Conservation (phyloP, 176 grass and related monocot genomes). For the Calamus simplicifolius region DNA sequence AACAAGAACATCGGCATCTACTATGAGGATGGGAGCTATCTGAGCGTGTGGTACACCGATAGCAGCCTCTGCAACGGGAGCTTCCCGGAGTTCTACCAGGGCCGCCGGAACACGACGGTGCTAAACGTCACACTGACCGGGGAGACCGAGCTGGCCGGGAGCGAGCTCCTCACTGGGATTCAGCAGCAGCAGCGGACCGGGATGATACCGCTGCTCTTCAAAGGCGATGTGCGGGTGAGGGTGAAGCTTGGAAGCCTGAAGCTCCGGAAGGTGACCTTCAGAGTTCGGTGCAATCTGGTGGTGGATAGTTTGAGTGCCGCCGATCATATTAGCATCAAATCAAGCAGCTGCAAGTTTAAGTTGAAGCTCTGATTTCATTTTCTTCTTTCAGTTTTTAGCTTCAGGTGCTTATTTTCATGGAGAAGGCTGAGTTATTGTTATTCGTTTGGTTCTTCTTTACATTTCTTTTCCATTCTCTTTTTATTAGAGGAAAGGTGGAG, state of each 20-base stretch:
- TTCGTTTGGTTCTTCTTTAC: no score
- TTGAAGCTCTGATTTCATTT: constrained; percentile 46
- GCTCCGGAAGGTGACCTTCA: constrained; percentile 62
- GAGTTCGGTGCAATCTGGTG: constrained; percentile 41
- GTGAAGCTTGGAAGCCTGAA: constrained; percentile 69
- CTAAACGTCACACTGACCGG: constrained; percentile 36
- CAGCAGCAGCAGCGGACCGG: constrained; percentile 25
- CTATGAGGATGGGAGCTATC: constrained; percentile 54
- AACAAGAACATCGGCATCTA: constrained; percentile 80
- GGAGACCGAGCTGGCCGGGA: constrained; percentile 34
- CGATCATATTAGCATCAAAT: constrained; percentile 39
- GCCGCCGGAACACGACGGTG: constrained; percentile 56
- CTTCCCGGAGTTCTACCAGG: constrained; percentile 84
- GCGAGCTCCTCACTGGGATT: constrained; percentile 35
- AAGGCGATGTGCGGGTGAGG: constrained; percentile 46
- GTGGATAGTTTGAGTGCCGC: constrained; percentile 39
- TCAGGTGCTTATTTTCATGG: no score
- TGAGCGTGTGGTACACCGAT: constrained; percentile 52
- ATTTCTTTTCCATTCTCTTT: no score
- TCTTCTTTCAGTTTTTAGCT: no score
- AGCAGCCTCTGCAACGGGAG: constrained; percentile 49
- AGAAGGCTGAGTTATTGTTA: no score
- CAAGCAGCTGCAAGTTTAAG: constrained; percentile 73
- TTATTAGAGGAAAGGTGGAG: no score
- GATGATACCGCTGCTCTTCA: constrained; percentile 44